phyloP scores from a whole-genome alignment of 306 rosid species.

The Cicer bijugum region DNA sequence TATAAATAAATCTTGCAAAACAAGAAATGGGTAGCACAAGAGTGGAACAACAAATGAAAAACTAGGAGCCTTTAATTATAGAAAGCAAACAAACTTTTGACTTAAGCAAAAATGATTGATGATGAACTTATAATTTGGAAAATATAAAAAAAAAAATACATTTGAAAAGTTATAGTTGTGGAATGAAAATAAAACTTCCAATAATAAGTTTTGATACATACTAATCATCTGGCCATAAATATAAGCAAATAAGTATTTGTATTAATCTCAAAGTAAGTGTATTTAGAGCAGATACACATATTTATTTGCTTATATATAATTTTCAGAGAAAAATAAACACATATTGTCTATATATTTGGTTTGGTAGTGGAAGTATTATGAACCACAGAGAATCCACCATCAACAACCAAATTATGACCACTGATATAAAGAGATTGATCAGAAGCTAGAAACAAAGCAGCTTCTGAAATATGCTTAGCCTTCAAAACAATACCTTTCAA shows the following conservation, averaged over 20 bases:
- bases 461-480: slow-evolving; percentile 76
- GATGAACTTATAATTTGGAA: slow-evolving; percentile 41
- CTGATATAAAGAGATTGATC: slow-evolving; percentile 75
- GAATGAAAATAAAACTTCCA: slow-evolving; percentile 46
- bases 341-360: not conserved
- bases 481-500: slow-evolving; percentile 78
- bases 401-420: slow-evolving; percentile 82
- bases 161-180: slow-evolving; percentile 42
- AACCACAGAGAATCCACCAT: slow-evolving; percentile 83
- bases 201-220: not conserved
- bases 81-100: slow-evolving; percentile 32
- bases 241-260: too few species aligned
- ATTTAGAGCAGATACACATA: too few species aligned
- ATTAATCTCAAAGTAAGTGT: too few species aligned
- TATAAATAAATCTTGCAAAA: slow-evolving; percentile 11
- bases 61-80: not conserved
- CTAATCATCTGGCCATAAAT: too few species aligned
- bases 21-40: slow-evolving; percentile 26
- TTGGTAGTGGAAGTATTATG: slow-evolving; percentile 28
- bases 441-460: slow-evolving; percentile 80
- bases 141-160: slow-evolving; percentile 10
- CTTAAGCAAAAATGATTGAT: slow-evolving; percentile 44
- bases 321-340: too few species aligned
- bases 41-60: not conserved
- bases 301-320: too few species aligned